Base-by-base conservation (phyloP, 2,329 filamentous ascomycete genomes). In the Calonectria pteridis region DNA sequence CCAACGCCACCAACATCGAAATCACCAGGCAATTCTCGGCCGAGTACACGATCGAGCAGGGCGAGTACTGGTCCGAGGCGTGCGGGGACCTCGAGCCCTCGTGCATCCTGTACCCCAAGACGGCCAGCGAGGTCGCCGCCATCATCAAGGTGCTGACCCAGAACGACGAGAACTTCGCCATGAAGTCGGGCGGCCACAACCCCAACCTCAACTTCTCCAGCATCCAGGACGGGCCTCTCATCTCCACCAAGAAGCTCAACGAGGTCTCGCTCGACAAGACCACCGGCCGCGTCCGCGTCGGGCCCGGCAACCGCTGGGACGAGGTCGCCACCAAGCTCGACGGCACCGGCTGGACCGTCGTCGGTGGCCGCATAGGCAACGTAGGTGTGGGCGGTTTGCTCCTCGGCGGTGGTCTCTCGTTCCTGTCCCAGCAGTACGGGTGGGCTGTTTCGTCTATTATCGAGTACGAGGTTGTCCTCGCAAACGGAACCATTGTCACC, bases 181-280 rank as follows among this genome's bases (percentile, higher is more conserved):
- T 90, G 76, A 89, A 90, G 76, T 88, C 88, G 10, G 90, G 90
- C 33, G 91, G 90, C 1, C 90, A 92, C 81, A 89, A 88, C 71
- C 87, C 89, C 5, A 90, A 91, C 77, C 84, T 88, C 23, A 87
- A 87, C 73, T 88, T 87, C 49, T 86, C 89, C 2, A 91, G 87
- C 75, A 87, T 89, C 59, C 80, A 86, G 18, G 86, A 82, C 2
- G 89, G 88, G 0, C 83, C 89, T 1, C 80, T 89, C 6, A 87
- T 92, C 74, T 89, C 89, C 20, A 84, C 89, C 14, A 83, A 82
- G 72, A 81, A 85, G 4, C 84, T 88, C 20, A 81, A 89, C 62
- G 78, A 85, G 67, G 80, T 89, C 14, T 78, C 81, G 0, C 81
- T 88, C 23, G 82, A 87, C 58, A 72, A 81, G 4, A 79, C 80